Conservation (phyloP, 176 grass and related monocot species). For the Phragmites australis region DNA sequence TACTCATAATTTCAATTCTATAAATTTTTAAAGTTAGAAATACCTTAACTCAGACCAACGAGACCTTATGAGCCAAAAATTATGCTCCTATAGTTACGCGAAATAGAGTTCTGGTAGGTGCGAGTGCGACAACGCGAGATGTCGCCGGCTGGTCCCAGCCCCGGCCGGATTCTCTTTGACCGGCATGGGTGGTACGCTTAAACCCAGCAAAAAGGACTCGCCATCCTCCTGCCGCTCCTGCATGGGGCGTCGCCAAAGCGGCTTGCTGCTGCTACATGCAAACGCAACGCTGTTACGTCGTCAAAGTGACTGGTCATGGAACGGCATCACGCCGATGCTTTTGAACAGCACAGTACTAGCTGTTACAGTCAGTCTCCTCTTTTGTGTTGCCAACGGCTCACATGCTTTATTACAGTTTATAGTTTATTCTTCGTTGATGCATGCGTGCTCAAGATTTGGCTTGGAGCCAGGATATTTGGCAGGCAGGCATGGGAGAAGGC, state of each 20-base stretch:
- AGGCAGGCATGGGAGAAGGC: conserved; percentile 44
- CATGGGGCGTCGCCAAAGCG: conserved; percentile 48
- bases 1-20: too few relatives aligned
- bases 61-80: too few relatives aligned
- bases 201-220: not conserved
- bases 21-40: too few relatives aligned
- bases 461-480: conserved; percentile 1
- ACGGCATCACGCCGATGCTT: not conserved
- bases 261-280: not conserved
- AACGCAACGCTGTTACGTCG: not conserved
- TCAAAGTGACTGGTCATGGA: not conserved
- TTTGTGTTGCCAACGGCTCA: too few relatives aligned
- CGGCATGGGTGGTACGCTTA: conserved; percentile 17
- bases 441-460: not conserved
- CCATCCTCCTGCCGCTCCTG: not conserved
- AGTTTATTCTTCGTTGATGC: not conserved
- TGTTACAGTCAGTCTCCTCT: conserved; percentile 34
- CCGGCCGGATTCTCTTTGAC: conserved; percentile 34
- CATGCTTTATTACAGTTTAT: too few relatives aligned
- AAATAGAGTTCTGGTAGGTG: too few relatives aligned
- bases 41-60: too few relatives aligned
- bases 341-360: conserved; percentile 4
- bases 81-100: too few relatives aligned
- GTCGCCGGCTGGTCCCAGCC: not conserved
- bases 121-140: too few relatives aligned